phyloP scores from a whole-genome alignment of 2,329 filamentous ascomycete genomes.

The Aureobasidium melanogenum region DNA sequence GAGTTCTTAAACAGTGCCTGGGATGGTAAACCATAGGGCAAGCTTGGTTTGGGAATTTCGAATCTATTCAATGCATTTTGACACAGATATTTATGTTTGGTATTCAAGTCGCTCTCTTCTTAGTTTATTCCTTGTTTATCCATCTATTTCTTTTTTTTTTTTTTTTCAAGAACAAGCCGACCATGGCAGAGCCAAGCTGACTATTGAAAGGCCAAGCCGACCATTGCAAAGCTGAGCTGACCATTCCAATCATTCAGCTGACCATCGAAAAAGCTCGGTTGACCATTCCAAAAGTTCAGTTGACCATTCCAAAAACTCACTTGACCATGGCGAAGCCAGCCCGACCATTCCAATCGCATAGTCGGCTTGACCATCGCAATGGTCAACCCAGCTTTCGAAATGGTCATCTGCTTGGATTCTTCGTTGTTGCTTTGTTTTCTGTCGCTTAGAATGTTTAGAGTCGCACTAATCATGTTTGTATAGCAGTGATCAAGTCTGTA shows the following conservation, averaged over 20 bases:
- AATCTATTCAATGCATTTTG: no score
- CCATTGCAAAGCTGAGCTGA: not conserved
- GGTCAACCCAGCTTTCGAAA: not conserved
- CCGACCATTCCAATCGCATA: not conserved
- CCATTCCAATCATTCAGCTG: not conserved
- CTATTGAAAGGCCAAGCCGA: not conserved
- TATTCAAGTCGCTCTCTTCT: no score
- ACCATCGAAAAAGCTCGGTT: not conserved
- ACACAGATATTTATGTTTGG: no score
- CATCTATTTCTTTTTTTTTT: no score
- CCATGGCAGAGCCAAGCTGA: not conserved
- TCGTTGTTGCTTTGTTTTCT: no score
- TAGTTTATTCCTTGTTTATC: no score
- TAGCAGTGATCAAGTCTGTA: no score
- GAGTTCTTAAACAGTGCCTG: not conserved
- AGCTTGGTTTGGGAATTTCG: no score
- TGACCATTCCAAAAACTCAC: not conserved
- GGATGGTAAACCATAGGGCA: not conserved
- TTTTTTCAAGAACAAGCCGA: not conserved
- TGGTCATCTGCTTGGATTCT: no score
- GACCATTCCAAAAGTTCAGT: not conserved
- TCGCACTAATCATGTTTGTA: no score
- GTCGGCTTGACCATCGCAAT: not conserved
- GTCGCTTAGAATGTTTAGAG: no score
- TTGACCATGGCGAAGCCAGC: not conserved